Conservation (phyloP, 139 green algal species). For the Micromonas pusilla region DNA sequence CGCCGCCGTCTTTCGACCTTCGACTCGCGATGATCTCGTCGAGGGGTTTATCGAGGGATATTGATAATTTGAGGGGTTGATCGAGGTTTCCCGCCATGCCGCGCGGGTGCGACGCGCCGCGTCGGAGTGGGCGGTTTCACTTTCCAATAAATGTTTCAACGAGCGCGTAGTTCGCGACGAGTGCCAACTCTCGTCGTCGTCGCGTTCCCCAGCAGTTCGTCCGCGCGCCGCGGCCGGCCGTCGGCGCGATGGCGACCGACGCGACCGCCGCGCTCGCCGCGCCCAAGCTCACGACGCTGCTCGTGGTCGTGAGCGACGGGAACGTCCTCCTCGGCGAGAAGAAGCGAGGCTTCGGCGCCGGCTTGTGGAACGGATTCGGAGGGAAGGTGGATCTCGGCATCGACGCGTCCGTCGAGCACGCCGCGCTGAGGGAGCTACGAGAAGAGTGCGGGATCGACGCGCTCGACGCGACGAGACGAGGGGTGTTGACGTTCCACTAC, state of each 20-base stretch:
- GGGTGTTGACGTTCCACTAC: slow-evolving; percentile 17
- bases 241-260: neutral
- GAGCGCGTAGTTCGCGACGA: too few relatives aligned
- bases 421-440: slow-evolving; percentile 8
- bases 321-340: neutral
- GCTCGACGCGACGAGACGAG: neutral
- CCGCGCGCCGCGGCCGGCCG: too few relatives aligned
- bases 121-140: too few relatives aligned
- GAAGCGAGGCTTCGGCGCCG: slow-evolving; percentile 18
- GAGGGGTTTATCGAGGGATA: neutral
- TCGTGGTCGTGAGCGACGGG: neutral
- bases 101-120: too few relatives aligned
- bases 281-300: neutral
- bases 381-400: slow-evolving; percentile 32
- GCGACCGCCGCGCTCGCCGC: too few relatives aligned
- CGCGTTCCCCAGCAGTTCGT: too few relatives aligned
- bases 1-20: neutral
- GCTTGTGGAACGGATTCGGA: slow-evolving; percentile 32
- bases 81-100: too few relatives aligned
- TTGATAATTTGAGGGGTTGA: too few relatives aligned
- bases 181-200: too few relatives aligned
- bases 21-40: neutral
- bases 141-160: too few relatives aligned
- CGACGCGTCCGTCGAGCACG: too few relatives aligned
- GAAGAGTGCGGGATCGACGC: neutral